Conservation (phyloP, 441 rosid genomes). For the Euphorbia schlechtendalii region DNA sequence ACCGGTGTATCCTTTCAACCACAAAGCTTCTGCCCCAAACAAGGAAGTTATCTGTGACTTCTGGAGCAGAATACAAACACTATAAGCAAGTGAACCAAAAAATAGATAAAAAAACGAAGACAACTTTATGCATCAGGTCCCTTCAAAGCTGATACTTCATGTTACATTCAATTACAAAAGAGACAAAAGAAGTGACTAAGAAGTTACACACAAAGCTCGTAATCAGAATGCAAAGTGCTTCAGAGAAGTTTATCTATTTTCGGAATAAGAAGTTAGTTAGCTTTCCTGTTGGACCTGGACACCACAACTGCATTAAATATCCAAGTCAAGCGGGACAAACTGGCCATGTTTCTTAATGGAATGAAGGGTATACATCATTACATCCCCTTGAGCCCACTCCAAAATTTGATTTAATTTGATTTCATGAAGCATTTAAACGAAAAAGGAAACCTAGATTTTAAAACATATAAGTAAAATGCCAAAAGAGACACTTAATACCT, state of each 20-base stretch:
- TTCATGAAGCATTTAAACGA: not conserved
- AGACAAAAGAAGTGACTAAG: not conserved
- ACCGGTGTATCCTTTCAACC: slow-evolving; percentile 89
- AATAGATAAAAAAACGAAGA: not conserved
- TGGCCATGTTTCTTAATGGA: not conserved
- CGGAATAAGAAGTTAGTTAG: not conserved
- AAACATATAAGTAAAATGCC: not conserved
- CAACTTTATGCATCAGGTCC: not conserved
- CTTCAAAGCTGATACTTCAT: not conserved
- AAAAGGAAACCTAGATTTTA: not conserved
- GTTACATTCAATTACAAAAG: not conserved
- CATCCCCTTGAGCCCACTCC: not conserved
- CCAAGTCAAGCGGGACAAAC: not conserved
- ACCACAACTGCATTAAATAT: not conserved
- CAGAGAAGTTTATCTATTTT: not conserved
- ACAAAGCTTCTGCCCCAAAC: slow-evolving; percentile 90
- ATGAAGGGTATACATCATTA: not conserved
- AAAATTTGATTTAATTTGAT: not conserved
- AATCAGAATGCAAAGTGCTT: not conserved
- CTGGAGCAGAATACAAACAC: slow-evolving; percentile 31
- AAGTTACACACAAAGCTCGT: not conserved
- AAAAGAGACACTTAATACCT: slow-evolving; percentile 31
- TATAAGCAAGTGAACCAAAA: slow-evolving; percentile 11
- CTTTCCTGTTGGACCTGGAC: not conserved
- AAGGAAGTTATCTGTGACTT: slow-evolving; percentile 89